Percentiles rank a stretch among this genome's conserved stretches.
These are phyloP conservation scores for Theobroma cacao DNA, from an alignment of 345 rosid species.

Conservation along the genomic window DNA sequence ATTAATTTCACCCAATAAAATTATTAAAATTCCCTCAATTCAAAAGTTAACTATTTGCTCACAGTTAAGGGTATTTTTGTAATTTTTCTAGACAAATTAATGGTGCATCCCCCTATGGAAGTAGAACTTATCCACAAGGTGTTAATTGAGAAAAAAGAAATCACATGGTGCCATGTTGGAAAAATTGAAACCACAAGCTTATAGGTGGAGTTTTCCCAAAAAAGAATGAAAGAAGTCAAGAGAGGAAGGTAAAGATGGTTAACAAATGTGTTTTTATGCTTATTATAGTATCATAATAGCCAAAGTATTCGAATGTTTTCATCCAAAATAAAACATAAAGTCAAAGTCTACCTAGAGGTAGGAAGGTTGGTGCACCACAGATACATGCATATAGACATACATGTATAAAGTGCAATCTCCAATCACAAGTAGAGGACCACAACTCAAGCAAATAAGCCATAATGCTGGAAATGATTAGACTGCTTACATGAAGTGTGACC, in stretches of 20 bases:
- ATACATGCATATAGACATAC: neutral
- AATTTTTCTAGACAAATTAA: too few species aligned
- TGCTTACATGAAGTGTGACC: conserved; percentile 92
- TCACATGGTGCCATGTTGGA: too few species aligned
- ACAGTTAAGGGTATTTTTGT: too few species aligned
- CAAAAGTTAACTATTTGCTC: too few species aligned
- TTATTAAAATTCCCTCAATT: too few species aligned
- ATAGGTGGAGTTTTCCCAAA: neutral
- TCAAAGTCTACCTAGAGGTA: neutral
- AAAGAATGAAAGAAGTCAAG: neutral
- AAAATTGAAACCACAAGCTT: neutral
- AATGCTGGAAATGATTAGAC: conserved; percentile 1
- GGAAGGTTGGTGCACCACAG: neutral
- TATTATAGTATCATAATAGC: neutral
- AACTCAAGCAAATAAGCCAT: neutral
- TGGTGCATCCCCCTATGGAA: too few species aligned
- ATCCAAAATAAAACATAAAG: neutral
- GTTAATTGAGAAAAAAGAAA: too few species aligned
- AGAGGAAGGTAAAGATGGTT: neutral
- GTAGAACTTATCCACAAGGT: too few species aligned
- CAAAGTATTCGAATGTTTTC: neutral
- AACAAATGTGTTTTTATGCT: neutral
- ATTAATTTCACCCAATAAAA: too few species aligned
- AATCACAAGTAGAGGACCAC: neutral
- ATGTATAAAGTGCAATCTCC: neutral